Evolutionary conservation across 768 basidiomycete species (phyloP).

Genomic region (Tephrocybe sp.): DNA sequence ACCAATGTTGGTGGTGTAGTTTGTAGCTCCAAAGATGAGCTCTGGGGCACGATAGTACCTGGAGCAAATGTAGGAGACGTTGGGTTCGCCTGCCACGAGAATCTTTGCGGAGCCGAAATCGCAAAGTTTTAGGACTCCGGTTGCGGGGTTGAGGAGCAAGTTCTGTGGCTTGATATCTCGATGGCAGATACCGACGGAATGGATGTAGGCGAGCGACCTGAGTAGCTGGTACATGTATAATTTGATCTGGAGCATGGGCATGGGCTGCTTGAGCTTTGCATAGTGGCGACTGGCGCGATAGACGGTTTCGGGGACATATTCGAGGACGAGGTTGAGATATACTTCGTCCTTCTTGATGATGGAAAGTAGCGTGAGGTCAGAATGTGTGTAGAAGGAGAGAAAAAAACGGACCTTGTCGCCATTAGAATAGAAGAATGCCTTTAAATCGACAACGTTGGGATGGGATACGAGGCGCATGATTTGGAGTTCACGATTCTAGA

Average conservation of each 20-base stretch:
- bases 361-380: conserved; percentile 12
- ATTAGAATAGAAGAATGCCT: conserved; percentile 98
- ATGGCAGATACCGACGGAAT: conserved; percentile 99
- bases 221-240: conserved; percentile 99
- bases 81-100: conserved; percentile 94
- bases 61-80: conserved; percentile 99
- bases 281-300: conserved; percentile 99
- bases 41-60: conserved; percentile 99
- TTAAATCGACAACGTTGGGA: conserved; percentile 97
- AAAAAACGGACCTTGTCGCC: conserved; percentile 85
- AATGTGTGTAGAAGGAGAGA: conserved; percentile 10
- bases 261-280: conserved; percentile 98
- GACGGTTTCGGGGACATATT: conserved; percentile 99
- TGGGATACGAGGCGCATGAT: conserved; percentile 97
- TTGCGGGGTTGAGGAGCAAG: conserved; percentile 92
- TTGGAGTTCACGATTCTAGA: conserved; percentile 96
- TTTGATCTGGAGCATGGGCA: conserved; percentile 99
- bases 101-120: conserved; percentile 99
- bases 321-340: conserved; percentile 97
- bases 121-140: conserved; percentile 95
- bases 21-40: conserved; percentile 98
- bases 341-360: conserved; percentile 92
- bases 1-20: conserved; percentile 99
- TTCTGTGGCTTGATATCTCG: conserved; percentile 99
- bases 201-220: conserved; percentile 97